Conservation (phyloP, 148 eudicot species). For the Tetragonia tetragonoides region DNA sequence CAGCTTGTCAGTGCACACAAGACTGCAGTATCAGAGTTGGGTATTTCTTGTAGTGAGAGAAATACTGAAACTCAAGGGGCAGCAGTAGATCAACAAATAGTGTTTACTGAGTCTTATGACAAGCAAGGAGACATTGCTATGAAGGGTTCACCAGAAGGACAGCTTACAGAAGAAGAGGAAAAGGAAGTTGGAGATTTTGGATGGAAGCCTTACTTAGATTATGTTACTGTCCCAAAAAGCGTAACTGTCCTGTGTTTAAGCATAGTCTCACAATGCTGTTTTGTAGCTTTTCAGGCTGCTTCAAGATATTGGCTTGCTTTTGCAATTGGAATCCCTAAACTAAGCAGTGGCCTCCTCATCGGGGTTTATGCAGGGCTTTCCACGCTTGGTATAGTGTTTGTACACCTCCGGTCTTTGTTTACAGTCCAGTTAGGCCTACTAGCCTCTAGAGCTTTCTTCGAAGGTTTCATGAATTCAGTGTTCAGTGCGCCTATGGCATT, state of each 20-base stretch:
- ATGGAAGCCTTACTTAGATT: conserved; percentile 48
- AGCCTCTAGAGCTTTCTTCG: conserved; percentile 55
- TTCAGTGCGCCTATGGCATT: conserved; percentile 65
- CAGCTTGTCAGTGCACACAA: conserved; percentile 61
- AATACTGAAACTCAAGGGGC: neutral
- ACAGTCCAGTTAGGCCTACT: conserved; percentile 45
- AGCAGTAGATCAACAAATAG: neutral
- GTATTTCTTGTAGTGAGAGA: conserved; percentile 15
- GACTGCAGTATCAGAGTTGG: conserved; percentile 29
- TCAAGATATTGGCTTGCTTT: conserved; percentile 58
- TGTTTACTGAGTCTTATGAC: neutral
- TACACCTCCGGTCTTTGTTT: conserved; percentile 41
- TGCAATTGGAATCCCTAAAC: conserved; percentile 37
- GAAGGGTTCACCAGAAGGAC: conserved; percentile 29
- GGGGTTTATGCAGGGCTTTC: conserved; percentile 48
- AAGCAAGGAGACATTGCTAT: conserved; percentile 14
- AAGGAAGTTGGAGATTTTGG: conserved; percentile 48
- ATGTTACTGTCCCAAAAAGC: conserved; percentile 44
- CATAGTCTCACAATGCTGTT: conserved; percentile 30
- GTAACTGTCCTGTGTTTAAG: conserved; percentile 10
- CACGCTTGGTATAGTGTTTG: conserved; percentile 40
- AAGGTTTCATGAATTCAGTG: conserved; percentile 39
- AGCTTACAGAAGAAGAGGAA: conserved; percentile 62
- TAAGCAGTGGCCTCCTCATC: conserved; percentile 33
- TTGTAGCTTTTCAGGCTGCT: conserved; percentile 43